phyloP scores from a whole-genome alignment of 768 basidiomycete species.

The Phlebiopsis gigantea region DNA sequence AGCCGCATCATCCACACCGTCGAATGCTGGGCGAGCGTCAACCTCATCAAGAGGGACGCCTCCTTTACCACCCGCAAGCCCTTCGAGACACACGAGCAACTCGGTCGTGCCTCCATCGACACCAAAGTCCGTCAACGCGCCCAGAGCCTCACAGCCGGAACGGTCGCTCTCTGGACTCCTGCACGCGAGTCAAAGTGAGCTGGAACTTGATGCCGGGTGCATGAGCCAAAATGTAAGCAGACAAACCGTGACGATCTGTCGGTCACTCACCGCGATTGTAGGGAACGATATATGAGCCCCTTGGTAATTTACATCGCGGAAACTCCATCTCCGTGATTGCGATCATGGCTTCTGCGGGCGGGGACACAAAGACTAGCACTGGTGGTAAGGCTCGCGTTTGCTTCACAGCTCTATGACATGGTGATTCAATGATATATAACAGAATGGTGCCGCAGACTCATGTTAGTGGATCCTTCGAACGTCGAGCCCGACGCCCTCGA shows the following conservation, averaged over 20 bases:
- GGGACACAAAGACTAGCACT: neutral
- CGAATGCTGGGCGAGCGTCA: neutral
- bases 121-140: neutral
- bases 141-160: neutral
- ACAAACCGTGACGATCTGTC: neutral
- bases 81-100: neutral
- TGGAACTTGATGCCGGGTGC: neutral
- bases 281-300: neutral
- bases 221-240: neutral
- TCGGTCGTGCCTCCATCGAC: neutral
- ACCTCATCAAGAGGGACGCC: neutral
- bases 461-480: conserved; percentile 49
- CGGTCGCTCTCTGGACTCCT: neutral
- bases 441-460: conserved; percentile 45
- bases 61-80: neutral
- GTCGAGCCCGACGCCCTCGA: conserved; percentile 28
- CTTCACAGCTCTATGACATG: neutral
- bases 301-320: neutral
- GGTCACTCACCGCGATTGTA: neutral
- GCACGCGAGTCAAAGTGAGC: neutral
- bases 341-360: neutral
- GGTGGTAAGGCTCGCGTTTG: neutral
- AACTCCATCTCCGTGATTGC: neutral
- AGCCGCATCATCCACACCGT: neutral
- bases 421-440: neutral